Evolutionary conservation across 257 asterid species (phyloP), one percentile per base, ranked within the genome.

Genomic region (Solanum megistacrolobum): DNA sequence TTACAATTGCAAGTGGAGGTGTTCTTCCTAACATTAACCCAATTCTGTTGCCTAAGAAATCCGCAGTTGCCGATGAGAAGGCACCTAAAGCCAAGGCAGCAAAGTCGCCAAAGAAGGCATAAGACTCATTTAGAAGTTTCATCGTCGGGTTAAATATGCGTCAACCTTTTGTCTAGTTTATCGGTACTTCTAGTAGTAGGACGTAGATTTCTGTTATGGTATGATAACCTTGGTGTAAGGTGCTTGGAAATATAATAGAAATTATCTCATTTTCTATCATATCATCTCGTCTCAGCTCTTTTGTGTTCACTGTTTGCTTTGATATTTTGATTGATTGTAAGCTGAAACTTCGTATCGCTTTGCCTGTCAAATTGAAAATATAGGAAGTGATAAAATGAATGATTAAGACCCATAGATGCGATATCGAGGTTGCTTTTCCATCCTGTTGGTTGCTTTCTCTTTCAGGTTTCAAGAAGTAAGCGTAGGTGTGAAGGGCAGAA

Each of bases 11-110:
- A 21, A 79, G 79, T 34, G 94, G 94, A 7, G 94, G 94, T 18
- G 94, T 92, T 60, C 62, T 91, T 79, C 94, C 94, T 9, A 89
- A 91, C 32, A 92, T 92, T 38, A 90, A 92, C 52, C 93, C 92
- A 14, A 87, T 89, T 46, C 87, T 92, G 18, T 85, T 92, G 91
- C 94, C 93, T 1, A 92, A 92, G 92, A 92, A 92, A 68, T 21
- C 92, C 32, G 83, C 86, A 3, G 76, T 32, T 4, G 1, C 68
- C 1, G 66, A 31, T 12, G 88, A 84, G 55, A 71, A 89, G 43
- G 13, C 60, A 25, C 79, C 84, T 9, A 5, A 60, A 4, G 35
- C 86, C 0, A 88, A 43, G 32, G 73, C 89, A 1, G 1, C 74
- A 8, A 89, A 89, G 48, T 89, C 89, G 0, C 89, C 89, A 20